Base-by-base conservation (phyloP, 2,329 filamentous ascomycete genomes). In the Claviceps arundinis region DNA sequence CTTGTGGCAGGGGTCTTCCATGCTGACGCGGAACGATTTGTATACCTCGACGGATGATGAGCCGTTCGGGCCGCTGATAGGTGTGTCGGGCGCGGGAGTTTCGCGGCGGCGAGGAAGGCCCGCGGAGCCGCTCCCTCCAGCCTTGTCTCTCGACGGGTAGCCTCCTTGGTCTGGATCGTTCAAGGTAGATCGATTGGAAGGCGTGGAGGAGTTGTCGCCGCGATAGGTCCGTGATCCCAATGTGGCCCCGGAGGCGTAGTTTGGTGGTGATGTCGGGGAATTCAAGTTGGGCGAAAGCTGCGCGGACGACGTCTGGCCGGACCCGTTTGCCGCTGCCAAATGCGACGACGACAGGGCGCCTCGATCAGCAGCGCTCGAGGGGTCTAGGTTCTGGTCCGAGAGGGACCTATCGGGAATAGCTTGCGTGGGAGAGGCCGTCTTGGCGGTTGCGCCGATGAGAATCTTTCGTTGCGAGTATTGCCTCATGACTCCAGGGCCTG, bases 1-100 rank as follows among this genome's bases (percentile, higher is more conserved):
- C 66, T 96, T 96, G 73, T 95, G 87, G 71, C 93, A 98, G 2
- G 93, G 93, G 63, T 98, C 93, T 60, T 98, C 93, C 79, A 97
- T 94, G 65, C 87, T 93, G 56, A 98, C 93, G 41, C 91, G 84
- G 78, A 98, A 98, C 1, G 88, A 95, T 68, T 98, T 98, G 81
- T 97, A 97, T 54, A 98, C 96, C 68, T 98, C 93, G 54, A 96
- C 90, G 1, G 80, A 81, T 14, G 76, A 72, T 13, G 76, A 72
- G 54, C 76, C 77, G 61, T 72, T 74, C 26, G 72, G 68, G 54
- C 72, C 75, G 0, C 80, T 77, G 1, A 79, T 82, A 56, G 80
- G 78, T 1, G 80, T 82, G 56, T 84, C 80, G 19, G 78, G 77
- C 2, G 77, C 78, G 0, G 80, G 80, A 1, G 80, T 83, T 63